Evolutionary conservation across 306 rosid species (phyloP), one percentile per base, ranked within the genome.

Genomic region (Calophaca sinica): DNA sequence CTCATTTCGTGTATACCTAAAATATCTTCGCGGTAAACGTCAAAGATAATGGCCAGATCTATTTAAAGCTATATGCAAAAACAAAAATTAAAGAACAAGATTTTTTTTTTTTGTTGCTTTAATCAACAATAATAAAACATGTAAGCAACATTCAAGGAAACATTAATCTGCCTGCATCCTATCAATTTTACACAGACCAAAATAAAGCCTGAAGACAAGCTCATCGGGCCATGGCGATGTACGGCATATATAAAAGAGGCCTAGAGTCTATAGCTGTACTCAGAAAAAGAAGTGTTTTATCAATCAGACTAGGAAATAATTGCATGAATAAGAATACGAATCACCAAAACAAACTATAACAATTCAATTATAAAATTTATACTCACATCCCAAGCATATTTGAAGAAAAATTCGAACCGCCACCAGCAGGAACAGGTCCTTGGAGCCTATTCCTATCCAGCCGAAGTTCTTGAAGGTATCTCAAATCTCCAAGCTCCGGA

Each of bases 381-480:
- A 90, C 99, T 89, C 87, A 96, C 98, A 80, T 88, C 77, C 85
- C 86, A 73, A 49, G 86, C 70, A 35, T 64, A 64, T 74, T 83
- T 67, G 92, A 62, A 48, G 84, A 57, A 42, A 68, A 51, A 20
- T 33, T 76, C 33, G 75, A 74, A 78, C 54, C 70, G 59, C 80
- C 72, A 29, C 84, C 85, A 53, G 87, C 92, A 55, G 91, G 98
- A 88, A 94, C 33, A 11, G 84, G 55, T 75, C 99, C 99, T 80
- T 84, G 97, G 74, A 94, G 85, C 84, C 75, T 91, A 84, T 94
- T 94, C 84, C 99, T 87, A 83, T 90, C 97, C 78, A 94, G 74
- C 82, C 83, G 71, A 83, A 94, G 89, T 74, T 92, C 96, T 86
- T 84, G 68, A 71, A 94, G 97, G 80, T 79, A 55, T 64, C 48